A percentile compares a stretch with the other conserved stretches of the same genome.
These are phyloP conservation scores for Eucalyptus brandiana DNA, from an alignment of 345 rosid genomes.

Conservation along the genomic window DNA sequence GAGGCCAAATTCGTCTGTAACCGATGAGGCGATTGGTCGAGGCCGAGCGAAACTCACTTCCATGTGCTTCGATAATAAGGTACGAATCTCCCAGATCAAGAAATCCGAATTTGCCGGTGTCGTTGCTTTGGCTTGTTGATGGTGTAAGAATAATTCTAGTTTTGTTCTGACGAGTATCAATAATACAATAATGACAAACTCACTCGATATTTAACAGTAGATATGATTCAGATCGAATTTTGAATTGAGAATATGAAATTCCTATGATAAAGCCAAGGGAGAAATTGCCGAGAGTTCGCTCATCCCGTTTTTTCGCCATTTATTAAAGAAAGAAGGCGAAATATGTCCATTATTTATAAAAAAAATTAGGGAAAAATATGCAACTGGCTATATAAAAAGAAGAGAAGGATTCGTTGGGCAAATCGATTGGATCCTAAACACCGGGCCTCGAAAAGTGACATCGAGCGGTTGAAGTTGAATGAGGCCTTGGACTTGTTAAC, in stretches of 20 bases:
- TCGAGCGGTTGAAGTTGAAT: background rate
- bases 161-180: accelerated
- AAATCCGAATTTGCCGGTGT: background rate
- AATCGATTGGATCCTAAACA: background rate
- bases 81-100: background rate
- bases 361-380: background rate
- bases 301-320: background rate
- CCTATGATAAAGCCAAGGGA: background rate
- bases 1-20: background rate
- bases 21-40: background rate
- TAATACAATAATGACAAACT: accelerated
- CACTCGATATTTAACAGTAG: accelerated
- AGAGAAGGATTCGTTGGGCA: background rate
- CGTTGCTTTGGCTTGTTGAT: background rate
- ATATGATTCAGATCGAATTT: accelerated
- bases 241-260: background rate
- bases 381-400: background rate
- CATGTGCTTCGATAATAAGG: background rate
- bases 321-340: background rate
- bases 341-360: background rate
- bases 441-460: background rate
- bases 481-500: background rate
- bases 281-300: background rate
- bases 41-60: background rate
- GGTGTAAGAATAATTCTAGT: background rate